These are phyloP conservation scores for Wickerhamomyces chaumierensis DNA, from an alignment of 805 yeast species.

Conservation along the genomic window DNA sequence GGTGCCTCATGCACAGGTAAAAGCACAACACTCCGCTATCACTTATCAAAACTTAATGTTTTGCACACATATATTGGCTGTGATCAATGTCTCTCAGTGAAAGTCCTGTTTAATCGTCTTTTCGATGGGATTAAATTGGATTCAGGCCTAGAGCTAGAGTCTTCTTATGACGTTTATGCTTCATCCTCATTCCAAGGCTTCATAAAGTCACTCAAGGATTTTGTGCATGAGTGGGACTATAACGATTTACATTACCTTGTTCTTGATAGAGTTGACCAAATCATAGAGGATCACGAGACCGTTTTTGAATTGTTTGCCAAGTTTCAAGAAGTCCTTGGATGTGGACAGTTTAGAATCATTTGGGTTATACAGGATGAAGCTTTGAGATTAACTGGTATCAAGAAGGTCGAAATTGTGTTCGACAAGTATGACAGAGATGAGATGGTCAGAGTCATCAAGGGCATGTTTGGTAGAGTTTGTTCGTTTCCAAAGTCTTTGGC, in stretches of 20 bases:
- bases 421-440: conserved; percentile 9
- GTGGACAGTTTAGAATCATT: conserved; percentile 11
- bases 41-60: neutral
- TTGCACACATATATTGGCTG: conserved; percentile 9
- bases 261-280: conserved; percentile 15
- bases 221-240: conserved; percentile 4
- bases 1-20: neutral
- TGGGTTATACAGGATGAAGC: conserved; percentile 12
- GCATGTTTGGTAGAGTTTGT: conserved; percentile 1
- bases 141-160: conserved; percentile 5
- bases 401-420: conserved; percentile 12
- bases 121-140: conserved; percentile 4
- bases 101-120: conserved; percentile 11
- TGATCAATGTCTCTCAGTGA: conserved; percentile 17
- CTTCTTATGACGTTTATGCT: conserved; percentile 5
- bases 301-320: conserved; percentile 10
- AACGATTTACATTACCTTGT: conserved; percentile 14
- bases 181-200: conserved; percentile 15
- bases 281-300: conserved; percentile 14
- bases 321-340: conserved; percentile 10
- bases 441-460: conserved; percentile 3
- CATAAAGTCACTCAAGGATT: conserved; percentile 7
- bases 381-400: conserved; percentile 9
- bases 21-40: neutral
- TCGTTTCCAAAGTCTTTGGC: conserved; percentile 5